Base-by-base conservation (phyloP, 2,329 filamentous ascomycete species). In the Mycocentrospora acerina region DNA sequence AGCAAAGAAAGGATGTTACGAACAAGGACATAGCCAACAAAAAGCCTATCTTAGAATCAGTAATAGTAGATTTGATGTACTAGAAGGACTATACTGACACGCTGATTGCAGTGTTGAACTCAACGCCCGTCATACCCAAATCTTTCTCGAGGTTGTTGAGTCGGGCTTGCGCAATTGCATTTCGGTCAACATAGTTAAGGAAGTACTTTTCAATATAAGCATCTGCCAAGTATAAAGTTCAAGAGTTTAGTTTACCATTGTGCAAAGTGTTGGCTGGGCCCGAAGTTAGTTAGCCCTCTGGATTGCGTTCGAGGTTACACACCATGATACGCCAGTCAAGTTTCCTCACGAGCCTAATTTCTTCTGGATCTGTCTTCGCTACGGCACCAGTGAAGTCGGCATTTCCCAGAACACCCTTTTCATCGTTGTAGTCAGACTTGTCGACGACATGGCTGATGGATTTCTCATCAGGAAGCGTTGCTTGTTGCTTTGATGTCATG, bases 81-180 rank as follows among this genome's bases (percentile, higher is more conserved):
- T 13, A 14, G 24, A 26, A 27, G 1, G 16, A 18, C 8, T 3
- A 22, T 24, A 46, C 48, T 28, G 16, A 56, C 42, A 51, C 85
- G 82, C 42, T 83, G 70, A 16, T 68, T 51, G 24, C 82, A 63
- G 45, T 59, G 25, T 59, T 59, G 33, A 59, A 59, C 25, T 63
- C 49, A 14, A 54, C 46, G 15, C 53, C 60, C 14, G 35, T 51
- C 53, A 57, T 57, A 3, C 51, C 57, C 16, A 60, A 41, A 35
- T 85, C 82, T 0, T 71, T 65, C 38, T 83, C 77, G 7, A 87
- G 68, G 11, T 81, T 80, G 57, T 81, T 79, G 35, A 86, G 69
- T 7, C 78, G 75, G 0, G 83, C 83, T 4, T 81, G 75, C 0
- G 81, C 80, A 44, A 86, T 83, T 57, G 84, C 82, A 60, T 83